These are phyloP conservation scores for Rhynchospora breviuscula DNA, from an alignment of 176 grass and related monocot species.

Conservation along the genomic window DNA sequence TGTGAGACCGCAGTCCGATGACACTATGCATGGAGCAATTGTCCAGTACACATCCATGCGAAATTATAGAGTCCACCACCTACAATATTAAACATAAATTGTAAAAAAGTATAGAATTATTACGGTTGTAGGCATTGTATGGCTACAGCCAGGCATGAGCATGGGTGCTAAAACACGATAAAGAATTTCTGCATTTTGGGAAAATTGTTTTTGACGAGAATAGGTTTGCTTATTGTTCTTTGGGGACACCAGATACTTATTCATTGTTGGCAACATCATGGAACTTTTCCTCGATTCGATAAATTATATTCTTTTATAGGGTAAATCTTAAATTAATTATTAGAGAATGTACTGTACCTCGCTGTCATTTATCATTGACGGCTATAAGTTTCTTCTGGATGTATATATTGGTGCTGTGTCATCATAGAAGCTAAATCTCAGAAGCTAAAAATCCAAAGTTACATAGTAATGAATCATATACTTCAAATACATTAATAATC, in stretches of 20 bases:
- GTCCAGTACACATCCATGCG: slow-evolving; percentile 84
- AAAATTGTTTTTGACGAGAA: neutral
- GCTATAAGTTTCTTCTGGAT: slow-evolving; percentile 75
- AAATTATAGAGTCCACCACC: slow-evolving; percentile 84
- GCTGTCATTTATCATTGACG: slow-evolving; percentile 58
- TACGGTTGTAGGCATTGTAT: neutral
- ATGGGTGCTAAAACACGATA: too few species aligned
- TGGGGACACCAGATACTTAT: neutral
- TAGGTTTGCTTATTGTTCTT: neutral
- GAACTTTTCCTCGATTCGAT: neutral
- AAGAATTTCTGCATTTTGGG: neutral
- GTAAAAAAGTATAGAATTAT: neutral
- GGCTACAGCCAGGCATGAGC: too few species aligned
- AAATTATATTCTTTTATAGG: neutral
- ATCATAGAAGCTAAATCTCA: slow-evolving; percentile 83
- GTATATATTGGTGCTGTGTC: slow-evolving; percentile 74
- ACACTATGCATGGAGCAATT: slow-evolving; percentile 67
- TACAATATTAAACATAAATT: slow-evolving; percentile 21
- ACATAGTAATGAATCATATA: neutral
- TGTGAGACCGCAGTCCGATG: slow-evolving; percentile 64
- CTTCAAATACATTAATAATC: neutral
- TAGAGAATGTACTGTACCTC: slow-evolving; percentile 34
- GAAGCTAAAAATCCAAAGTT: slow-evolving; percentile 37
- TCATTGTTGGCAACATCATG: neutral
- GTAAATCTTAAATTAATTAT: neutral